These are phyloP conservation scores for Amesomyces nigricolor DNA, from an alignment of 2,329 filamentous ascomycete genomes.

Conservation along the genomic window DNA sequence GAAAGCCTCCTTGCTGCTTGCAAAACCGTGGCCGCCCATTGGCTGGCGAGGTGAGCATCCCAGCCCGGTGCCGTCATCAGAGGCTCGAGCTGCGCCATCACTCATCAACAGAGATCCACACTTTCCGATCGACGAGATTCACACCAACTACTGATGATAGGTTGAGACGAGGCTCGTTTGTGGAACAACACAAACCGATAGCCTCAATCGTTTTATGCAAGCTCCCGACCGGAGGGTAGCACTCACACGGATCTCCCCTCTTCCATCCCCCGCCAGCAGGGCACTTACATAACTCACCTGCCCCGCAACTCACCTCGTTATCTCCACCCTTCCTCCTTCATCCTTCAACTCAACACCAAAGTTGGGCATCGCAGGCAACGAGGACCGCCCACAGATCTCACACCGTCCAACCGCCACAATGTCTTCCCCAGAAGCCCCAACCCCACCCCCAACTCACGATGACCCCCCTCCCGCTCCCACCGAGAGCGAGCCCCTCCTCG, in stretches of 20 bases:
- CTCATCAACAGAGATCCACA: not conserved
- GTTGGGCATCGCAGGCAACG: not conserved
- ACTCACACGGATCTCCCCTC: not conserved
- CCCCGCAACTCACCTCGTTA: not conserved
- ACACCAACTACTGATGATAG: not conserved
- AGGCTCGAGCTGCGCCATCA: constrained; percentile 7
- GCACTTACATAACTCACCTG: not conserved
- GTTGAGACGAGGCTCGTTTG: not conserved
- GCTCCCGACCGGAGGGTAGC: not conserved
- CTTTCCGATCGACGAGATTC: not conserved
- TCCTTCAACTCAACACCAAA: not conserved
- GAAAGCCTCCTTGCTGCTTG: no score
- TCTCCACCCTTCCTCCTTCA: not conserved
- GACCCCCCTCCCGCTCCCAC: constrained; percentile 16
- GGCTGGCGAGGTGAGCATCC: not conserved
- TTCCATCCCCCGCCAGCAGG: no score
- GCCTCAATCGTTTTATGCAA: not conserved
- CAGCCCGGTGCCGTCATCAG: constrained; percentile 19
- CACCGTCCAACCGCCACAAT: constrained; percentile 3
- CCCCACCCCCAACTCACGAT: not conserved
- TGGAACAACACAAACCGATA: not conserved
- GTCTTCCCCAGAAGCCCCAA: constrained; percentile 10
- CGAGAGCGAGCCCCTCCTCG: constrained; percentile 42
- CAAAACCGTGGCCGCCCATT: no score
- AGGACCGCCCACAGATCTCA: not conserved